Percentiles rank a stretch among this genome's conserved stretches.
Conservation (phyloP, 441 rosid genomes). For the Syzygium malaccense region DNA sequence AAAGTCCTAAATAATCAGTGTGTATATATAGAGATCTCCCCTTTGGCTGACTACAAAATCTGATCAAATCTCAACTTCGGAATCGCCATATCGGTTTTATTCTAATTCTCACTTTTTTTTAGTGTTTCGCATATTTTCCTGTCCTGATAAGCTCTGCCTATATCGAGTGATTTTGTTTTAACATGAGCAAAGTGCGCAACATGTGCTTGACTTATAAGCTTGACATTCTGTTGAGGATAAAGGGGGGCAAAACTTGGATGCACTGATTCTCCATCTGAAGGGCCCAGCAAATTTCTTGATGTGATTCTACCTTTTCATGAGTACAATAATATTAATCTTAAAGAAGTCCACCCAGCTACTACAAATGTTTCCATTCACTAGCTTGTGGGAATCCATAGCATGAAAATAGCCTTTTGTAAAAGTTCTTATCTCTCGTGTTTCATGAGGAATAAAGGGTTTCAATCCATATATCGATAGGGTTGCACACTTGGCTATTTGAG, state of each 20-base stretch:
- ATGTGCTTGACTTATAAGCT: background rate
- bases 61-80: background rate
- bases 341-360: background rate
- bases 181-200: background rate
- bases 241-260: background rate
- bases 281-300: background rate
- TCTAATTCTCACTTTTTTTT: background rate
- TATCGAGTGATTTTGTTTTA: background rate
- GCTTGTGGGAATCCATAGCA: background rate
- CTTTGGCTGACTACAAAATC: background rate
- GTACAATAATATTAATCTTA: background rate
- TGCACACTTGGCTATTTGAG: background rate
- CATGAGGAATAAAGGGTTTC: background rate
- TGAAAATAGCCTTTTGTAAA: background rate
- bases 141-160: accelerated
- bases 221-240: background rate
- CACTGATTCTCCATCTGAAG: background rate
- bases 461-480: background rate
- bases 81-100: background rate
- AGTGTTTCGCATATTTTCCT: background rate
- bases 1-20: background rate
- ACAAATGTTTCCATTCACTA: background rate
- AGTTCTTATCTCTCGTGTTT: background rate
- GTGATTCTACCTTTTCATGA: background rate
- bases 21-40: background rate